phyloP scores from a whole-genome alignment of 2,329 filamentous ascomycete genomes.

The Monilinia laxa region DNA sequence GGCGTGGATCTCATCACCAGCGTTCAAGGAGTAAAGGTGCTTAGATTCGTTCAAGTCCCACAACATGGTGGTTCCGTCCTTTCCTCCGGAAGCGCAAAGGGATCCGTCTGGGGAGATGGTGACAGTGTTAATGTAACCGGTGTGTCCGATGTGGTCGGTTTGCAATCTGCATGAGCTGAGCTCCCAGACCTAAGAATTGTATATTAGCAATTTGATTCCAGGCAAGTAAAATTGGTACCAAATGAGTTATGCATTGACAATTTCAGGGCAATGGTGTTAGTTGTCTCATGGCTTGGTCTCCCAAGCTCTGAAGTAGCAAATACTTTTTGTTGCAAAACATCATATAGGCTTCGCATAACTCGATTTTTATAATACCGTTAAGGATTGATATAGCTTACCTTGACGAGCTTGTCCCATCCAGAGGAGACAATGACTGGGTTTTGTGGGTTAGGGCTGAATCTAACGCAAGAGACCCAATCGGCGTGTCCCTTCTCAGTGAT shows the following conservation, averaged over 20 bases:
- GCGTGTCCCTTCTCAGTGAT: conserved; percentile 99
- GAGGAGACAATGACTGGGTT: conserved; percentile 99
- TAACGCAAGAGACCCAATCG: conserved; percentile 99
- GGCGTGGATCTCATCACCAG: conserved; percentile 99
- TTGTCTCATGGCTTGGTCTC: conserved; percentile 91
- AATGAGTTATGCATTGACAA: conserved; percentile 30
- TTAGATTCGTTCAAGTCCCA: conserved; percentile 99
- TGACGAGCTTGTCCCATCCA: conserved; percentile 99
- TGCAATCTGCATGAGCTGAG: conserved; percentile 98
- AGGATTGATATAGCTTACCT: conserved; percentile 65
- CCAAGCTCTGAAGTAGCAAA: conserved; percentile 99
- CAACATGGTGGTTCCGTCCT: conserved; percentile 99
- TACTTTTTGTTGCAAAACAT: conserved; percentile 94
- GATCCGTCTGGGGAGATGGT: conserved; percentile 99
- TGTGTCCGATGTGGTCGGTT: conserved; percentile 99
- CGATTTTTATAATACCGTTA: conserved; percentile 26
- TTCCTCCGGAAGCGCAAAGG: conserved; percentile 97
- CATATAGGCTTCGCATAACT: conserved; percentile 57
- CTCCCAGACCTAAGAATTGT: conserved; percentile 81
- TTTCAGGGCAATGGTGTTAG: conserved; percentile 86
- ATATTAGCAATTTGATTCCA: conserved; percentile 29
- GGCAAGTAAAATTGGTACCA: conserved; percentile 17
- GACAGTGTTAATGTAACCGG: conserved; percentile 99
- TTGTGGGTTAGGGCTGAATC: conserved; percentile 99
- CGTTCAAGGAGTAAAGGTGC: conserved; percentile 99